A percentile compares a stretch with the other conserved stretches of the same genome.
These are phyloP conservation scores for Simmondsia chinensis DNA, from an alignment of 148 eudicot genomes.

Conservation along the genomic window DNA sequence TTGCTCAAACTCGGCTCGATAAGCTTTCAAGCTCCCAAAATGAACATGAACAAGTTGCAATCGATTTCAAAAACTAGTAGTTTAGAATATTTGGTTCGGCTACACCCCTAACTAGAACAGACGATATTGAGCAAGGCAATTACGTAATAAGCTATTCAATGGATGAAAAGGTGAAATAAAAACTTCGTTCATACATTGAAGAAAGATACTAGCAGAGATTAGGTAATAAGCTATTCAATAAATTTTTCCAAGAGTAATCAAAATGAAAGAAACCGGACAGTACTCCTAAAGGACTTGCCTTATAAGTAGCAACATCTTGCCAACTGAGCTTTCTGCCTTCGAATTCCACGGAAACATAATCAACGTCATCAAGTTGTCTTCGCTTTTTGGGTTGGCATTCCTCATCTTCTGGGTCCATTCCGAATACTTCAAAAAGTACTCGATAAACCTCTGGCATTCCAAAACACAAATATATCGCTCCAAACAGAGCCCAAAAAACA, in stretches of 20 bases:
- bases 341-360: constrained; percentile 90
- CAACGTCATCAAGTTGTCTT: constrained; percentile 95
- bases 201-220: no score
- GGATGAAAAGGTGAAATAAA: no score
- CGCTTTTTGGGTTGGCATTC: constrained; percentile 92
- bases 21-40: no score
- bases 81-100: no score
- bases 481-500: constrained; percentile 93
- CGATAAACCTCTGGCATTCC: constrained; percentile 99
- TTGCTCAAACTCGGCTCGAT: no score
- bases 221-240: no score
- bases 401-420: constrained; percentile 93
- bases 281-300: constrained; percentile 31
- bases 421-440: constrained; percentile 98
- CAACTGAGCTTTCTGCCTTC: constrained; percentile 75
- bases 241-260: not conserved
- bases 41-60: no score
- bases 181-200: no score
- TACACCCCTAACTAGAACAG: no score
- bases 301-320: constrained; percentile 94
- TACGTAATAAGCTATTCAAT: no score
- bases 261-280: not conserved
- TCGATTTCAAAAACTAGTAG: no score
- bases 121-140: no score
- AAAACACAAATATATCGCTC: constrained; percentile 91